Evolutionary conservation across 2,329 filamentous ascomycete species (phyloP), one percentile per base, ranked within the genome.

Genomic region (Aspergillus sp.): DNA sequence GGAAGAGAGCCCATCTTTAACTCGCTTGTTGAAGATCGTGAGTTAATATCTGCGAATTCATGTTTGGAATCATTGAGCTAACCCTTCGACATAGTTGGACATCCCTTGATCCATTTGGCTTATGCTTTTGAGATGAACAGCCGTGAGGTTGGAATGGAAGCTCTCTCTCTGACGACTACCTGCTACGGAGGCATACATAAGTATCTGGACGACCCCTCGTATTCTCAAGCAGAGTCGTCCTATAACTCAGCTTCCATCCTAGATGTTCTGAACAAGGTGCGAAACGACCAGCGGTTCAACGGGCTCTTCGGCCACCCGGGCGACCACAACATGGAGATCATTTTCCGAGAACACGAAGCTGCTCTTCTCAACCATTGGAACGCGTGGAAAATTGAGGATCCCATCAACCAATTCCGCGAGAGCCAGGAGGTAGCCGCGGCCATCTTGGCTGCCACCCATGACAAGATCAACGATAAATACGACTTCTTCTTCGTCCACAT

Each of bases 101-200:
- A 97, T 69, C 91, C 94, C 1, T 81, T 98, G n/a, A 95, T 98
- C 59, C 95, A 98, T 70, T 83, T 99, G 2, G 93, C 87, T n/a
- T 97, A 96, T 72, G 95, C 92, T 10, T 94, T 90, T 71, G 94
- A 99, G 78, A 82, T 98, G 68, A 86, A 90, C 62, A 95, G 85
- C 67, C 90, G 89, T 59, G 94, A 96, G 64, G 74, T 98, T 20
- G 93, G 88, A 52, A 95, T 96, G 77, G 95, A 99, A 79, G 90
- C 92, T 0, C 82, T 99, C 0, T 87, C 86, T 0, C 81, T 96
- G 62, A 81, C 87, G 0, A 77, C 85, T 18, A 85, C 83, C 60
- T 85, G 82, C 70, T 85, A 87, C 71, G 80, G 79, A 62, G 75
- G 79, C 51, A 78, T 83, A 53, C 84, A 87, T 69, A 84, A 84